Evolutionary conservation across 129 eudicot species (phyloP).

Genomic region (Lactuca saligna): DNA sequence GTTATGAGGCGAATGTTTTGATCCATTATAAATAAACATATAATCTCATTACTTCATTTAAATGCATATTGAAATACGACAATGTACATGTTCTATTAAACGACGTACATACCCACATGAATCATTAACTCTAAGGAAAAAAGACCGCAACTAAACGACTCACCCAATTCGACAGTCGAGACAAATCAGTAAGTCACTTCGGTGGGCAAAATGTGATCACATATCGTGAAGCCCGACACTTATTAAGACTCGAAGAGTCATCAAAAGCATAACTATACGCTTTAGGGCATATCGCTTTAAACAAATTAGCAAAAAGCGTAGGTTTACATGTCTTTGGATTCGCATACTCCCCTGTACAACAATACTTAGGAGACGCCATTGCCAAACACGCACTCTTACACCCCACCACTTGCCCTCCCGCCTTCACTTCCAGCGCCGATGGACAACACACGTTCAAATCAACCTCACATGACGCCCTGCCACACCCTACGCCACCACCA

Average conservation of each 20-base stretch:
- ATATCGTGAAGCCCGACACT: constrained; percentile 82
- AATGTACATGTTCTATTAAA: constrained; percentile 6
- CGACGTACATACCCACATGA: neutral
- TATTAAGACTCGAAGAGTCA: constrained; percentile 78
- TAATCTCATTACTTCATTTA: too few relatives aligned
- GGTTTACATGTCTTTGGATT: constrained; percentile 81
- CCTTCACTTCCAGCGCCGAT: constrained; percentile 69
- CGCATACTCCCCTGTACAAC: constrained; percentile 74
- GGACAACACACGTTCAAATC: constrained; percentile 86
- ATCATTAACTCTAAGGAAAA: neutral
- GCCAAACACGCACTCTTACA: constrained; percentile 94
- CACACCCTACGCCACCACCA: constrained; percentile 86
- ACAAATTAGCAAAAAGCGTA: constrained; percentile 63
- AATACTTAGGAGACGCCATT: constrained; percentile 72
- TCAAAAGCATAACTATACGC: constrained; percentile 90
- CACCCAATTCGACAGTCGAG: neutral
- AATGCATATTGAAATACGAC: too few relatives aligned
- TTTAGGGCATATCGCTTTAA: constrained; percentile 85
- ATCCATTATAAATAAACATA: neutral
- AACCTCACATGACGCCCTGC: constrained; percentile 73
- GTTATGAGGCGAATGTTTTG: neutral
- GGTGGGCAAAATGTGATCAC: constrained; percentile 94
- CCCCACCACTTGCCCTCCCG: constrained; percentile 62
- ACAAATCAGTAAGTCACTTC: constrained; percentile 22
- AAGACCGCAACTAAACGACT: constrained; percentile 2